Evolutionary conservation across 2,329 filamentous ascomycete genomes (phyloP), one percentile per base, ranked within the genome.

Genomic region (Calonectria leucothoes): DNA sequence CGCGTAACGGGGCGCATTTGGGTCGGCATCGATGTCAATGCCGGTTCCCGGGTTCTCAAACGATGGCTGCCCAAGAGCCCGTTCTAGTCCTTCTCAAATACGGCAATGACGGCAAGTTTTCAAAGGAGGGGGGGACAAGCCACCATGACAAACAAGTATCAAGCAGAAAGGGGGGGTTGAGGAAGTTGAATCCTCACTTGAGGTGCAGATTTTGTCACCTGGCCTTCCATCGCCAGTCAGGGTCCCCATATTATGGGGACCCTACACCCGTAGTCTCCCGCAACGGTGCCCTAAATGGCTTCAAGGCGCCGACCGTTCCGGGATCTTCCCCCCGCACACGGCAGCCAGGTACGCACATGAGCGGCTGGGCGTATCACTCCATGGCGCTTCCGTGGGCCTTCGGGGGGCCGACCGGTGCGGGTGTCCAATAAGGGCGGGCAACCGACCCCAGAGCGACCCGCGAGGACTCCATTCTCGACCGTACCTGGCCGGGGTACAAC

Each of bases 241-340:
- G 57, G 73, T 48, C 61, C 66, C 69, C 67, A 72, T 67, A 64
- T 74, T 66, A 67, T 71, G 25, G 48, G 49, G 42, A 69, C 72
- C 37, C 65, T 52, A 45, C 72, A 72, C 65, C 69, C 52, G 57
- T 63, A 76, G 75, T 71, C 69, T 78, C 75, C 39, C 31, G 70
- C 64, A 79, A 68, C 61, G 23, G 66, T 59, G 66, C 51, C 45
- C 49, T 61, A 70, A 72, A 73, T 72, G 55, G 55, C 35, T 31
- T 65, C 48, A 31, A 57, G 25, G 70, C 61, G 71, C 78, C 75
- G 75, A 78, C 51, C 52, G 59, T 66, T 72, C 78, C 76, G 76
- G 72, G 29, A 66, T 73, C 55, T 70, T 63, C 51, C 69, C 69
- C 69, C 75, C 70, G 64, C 61, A 76, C 37, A 42, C 71, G 73